phyloP scores from a whole-genome alignment of 164 flowering plant genomes.

The Umbilicus rupestris region DNA sequence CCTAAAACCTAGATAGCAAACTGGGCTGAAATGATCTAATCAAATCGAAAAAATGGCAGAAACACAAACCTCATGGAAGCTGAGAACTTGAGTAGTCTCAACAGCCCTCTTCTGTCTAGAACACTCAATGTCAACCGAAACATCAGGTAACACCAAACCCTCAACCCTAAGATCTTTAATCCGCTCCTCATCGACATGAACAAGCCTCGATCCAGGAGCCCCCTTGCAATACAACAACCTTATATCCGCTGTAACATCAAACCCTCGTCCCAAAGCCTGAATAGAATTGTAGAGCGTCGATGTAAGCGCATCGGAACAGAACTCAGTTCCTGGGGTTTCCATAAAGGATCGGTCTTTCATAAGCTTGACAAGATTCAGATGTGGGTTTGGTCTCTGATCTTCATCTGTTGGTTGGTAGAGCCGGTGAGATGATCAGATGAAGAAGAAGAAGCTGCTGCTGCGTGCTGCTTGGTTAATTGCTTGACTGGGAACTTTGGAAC shows the following conservation, averaged over 20 bases:
- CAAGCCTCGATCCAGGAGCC: slow-evolving; percentile 61
- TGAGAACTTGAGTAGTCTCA: slow-evolving; percentile 41
- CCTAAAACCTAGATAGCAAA: background rate
- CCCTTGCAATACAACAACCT: slow-evolving; percentile 94
- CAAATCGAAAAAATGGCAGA: background rate
- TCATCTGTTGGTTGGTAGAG: background rate
- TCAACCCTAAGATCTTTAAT: slow-evolving; percentile 44
- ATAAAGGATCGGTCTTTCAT: background rate
- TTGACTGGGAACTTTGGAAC: too few species aligned
- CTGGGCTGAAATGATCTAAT: background rate
- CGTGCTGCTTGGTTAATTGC: background rate
- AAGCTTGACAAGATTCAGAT: background rate
- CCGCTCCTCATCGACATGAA: slow-evolving; percentile 47
- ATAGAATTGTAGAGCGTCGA: slow-evolving; percentile 65
- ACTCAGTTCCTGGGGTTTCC: slow-evolving; percentile 14
- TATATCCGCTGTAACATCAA: slow-evolving; percentile 85
- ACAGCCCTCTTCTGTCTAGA: slow-evolving; percentile 22
- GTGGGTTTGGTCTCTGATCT: slow-evolving; percentile 1
- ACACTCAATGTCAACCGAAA: slow-evolving; percentile 56
- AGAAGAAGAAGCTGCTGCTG: background rate
- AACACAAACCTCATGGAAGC: slow-evolving; percentile 60
- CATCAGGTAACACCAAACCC: slow-evolving; percentile 37
- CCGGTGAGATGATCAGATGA: background rate
- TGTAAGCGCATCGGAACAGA: slow-evolving; percentile 37
- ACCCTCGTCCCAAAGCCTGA: slow-evolving; percentile 90